Percentiles rank a stretch among this genome's conserved stretches.
Evolutionary conservation across 108 stramenopile species (phyloP).

Genomic region (Asterionellopsis glacialis): DNA sequence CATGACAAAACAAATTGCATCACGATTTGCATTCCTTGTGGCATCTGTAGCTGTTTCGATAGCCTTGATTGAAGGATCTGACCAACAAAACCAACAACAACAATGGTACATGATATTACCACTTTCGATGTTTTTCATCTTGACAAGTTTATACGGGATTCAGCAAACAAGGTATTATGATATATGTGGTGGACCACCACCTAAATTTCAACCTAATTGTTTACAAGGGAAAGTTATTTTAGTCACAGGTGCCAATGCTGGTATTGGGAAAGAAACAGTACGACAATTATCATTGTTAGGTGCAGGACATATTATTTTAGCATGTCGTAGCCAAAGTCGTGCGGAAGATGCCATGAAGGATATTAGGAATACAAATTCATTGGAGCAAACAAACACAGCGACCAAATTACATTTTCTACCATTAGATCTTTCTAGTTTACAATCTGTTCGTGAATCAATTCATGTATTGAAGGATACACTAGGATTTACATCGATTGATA

Average conservation of each 20-base stretch:
- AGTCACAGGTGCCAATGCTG: conserved; percentile 80
- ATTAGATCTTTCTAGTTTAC: conserved; percentile 51
- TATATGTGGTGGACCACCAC: conserved; percentile 2
- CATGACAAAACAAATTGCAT: neutral
- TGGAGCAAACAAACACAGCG: neutral
- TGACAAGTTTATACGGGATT: neutral
- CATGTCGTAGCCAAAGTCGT: conserved; percentile 49
- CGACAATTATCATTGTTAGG: conserved; percentile 54
- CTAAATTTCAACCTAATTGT: neutral
- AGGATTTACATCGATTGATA: conserved; percentile 30
- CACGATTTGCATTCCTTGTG: neutral
- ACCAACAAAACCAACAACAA: neutral
- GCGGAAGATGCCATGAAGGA: conserved; percentile 53
- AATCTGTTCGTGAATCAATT: conserved; percentile 45
- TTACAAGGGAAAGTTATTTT: conserved; percentile 35
- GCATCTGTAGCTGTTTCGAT: conserved; percentile 3
- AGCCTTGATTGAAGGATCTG: conserved; percentile 2
- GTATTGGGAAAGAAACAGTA: conserved; percentile 83
- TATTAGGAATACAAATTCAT: conserved; percentile 20
- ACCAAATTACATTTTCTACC: conserved; percentile 30
- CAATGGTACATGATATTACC: neutral
- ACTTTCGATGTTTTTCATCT: neutral
- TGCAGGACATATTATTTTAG: conserved; percentile 60
- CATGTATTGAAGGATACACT: neutral
- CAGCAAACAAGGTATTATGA: neutral